These are phyloP conservation scores for Geranium rotundifolium DNA, from an alignment of 345 rosid genomes.

Conservation along the genomic window DNA sequence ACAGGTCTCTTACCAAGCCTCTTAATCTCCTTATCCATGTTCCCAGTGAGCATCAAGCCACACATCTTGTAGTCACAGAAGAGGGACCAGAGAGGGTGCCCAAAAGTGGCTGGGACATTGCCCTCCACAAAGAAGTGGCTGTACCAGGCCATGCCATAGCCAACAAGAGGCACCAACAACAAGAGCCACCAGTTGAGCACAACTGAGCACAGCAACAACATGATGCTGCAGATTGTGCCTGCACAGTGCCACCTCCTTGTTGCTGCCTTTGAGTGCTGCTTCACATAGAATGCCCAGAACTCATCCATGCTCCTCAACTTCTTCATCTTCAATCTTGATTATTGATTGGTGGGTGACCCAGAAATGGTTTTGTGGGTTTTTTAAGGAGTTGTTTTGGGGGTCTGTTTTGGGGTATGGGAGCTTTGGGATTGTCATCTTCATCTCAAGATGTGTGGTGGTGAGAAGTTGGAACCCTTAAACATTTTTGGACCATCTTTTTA, in stretches of 20 bases:
- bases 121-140: slow-evolving; percentile 95
- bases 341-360: too few species aligned
- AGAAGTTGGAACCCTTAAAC: background rate
- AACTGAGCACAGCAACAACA: slow-evolving; percentile 37
- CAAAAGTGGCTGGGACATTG: slow-evolving; percentile 69
- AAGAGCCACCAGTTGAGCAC: slow-evolving; percentile 50
- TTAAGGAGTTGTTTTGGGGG: slow-evolving; percentile 5
- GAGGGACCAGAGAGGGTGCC: slow-evolving; percentile 88
- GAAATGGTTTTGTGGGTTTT: too few species aligned
- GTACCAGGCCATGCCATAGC: slow-evolving; percentile 87
- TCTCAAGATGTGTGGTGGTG: slow-evolving; percentile 6
- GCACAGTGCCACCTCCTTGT: slow-evolving; percentile 86
- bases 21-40: slow-evolving; percentile 90
- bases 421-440: background rate
- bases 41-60: slow-evolving; percentile 81
- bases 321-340: slow-evolving; percentile 24
- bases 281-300: slow-evolving; percentile 84
- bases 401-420: too few species aligned
- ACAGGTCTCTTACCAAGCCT: slow-evolving; percentile 88
- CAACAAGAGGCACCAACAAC: slow-evolving; percentile 50
- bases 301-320: slow-evolving; percentile 89
- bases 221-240: slow-evolving; percentile 47
- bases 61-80: slow-evolving; percentile 86
- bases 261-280: slow-evolving; percentile 75
- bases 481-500: too few species aligned